Conservation (phyloP, 2,329 filamentous ascomycete species). For the Fusarium continuum region DNA sequence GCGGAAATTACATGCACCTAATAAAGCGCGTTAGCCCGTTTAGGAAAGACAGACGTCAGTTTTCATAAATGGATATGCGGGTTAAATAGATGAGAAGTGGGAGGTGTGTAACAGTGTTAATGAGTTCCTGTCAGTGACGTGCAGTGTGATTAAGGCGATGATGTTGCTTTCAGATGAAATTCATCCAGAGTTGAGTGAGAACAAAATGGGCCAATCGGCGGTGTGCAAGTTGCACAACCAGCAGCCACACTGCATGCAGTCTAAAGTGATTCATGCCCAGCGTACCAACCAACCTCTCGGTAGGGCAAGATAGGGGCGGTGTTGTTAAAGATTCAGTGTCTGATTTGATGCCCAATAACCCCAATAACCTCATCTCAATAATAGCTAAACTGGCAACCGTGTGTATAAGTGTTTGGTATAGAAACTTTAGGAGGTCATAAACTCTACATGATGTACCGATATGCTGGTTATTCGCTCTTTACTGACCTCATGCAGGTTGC, state of each 20-base stretch:
- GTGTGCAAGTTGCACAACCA: not conserved
- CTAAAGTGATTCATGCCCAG: constrained; percentile 32
- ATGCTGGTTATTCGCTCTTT: not conserved
- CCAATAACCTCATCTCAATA: no score
- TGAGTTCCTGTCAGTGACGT: not conserved
- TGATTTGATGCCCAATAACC: not conserved
- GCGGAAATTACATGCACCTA: constrained; percentile 20
- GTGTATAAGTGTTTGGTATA: not conserved
- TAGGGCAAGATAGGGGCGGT: constrained; percentile 8
- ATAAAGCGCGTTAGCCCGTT: constrained; percentile 14
- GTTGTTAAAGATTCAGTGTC: not conserved
- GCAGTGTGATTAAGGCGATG: not conserved
- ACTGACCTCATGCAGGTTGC: constrained; percentile 11
- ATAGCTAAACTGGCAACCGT: no score
- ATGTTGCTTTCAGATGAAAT: not conserved
- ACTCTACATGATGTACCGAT: not conserved
- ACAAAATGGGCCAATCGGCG: not conserved
- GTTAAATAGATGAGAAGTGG: not conserved
- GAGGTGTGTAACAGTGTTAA: not conserved
- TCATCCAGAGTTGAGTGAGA: not conserved
- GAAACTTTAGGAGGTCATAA: not conserved
- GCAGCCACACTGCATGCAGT: constrained; percentile 25
- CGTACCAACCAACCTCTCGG: constrained; percentile 27
- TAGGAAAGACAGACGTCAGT: not conserved
- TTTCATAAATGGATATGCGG: not conserved